Evolutionary conservation across 371 early-diverging fungal species (phyloP).

Genomic region (Apophysomyces trapeziformis): DNA sequence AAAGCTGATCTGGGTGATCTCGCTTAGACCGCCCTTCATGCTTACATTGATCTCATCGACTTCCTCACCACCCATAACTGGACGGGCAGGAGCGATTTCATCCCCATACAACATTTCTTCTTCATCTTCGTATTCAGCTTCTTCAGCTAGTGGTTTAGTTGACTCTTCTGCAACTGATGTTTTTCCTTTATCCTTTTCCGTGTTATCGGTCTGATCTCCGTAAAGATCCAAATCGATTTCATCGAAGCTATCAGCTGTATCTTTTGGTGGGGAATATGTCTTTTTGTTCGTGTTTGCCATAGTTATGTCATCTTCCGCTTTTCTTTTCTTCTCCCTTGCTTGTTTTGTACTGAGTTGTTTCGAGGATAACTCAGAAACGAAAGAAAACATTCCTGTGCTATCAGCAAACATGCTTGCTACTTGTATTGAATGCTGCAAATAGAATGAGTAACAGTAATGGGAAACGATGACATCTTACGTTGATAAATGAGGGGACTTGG

Average conservation of each 20-base stretch:
- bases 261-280: conserved; percentile 10
- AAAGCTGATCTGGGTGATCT: conserved; percentile 31
- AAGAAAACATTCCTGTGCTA: conserved; percentile 53
- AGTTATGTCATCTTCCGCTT: conserved; percentile 25
- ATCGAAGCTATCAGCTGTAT: conserved; percentile 45
- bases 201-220: conserved; percentile 42
- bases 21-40: conserved; percentile 32
- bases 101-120: conserved; percentile 35
- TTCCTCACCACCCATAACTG: conserved; percentile 21
- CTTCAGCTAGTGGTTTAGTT: neutral
- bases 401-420: conserved; percentile 65
- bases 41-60: conserved; percentile 52
- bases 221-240: conserved; percentile 72
- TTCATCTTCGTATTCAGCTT: conserved; percentile 34
- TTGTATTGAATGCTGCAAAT: neutral
- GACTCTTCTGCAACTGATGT: neutral
- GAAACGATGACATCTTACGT: conserved; percentile 31
- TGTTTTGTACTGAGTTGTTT: conserved; percentile 15
- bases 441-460: conserved; percentile 1
- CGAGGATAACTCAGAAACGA: conserved; percentile 31
- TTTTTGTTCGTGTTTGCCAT: conserved; percentile 23
- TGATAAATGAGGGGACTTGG: conserved; percentile 42
- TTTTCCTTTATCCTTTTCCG: conserved; percentile 9
- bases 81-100: neutral
- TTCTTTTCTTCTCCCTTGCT: conserved; percentile 31